A percentile compares a stretch with the other conserved stretches of the same genome.
These are phyloP conservation scores for Suillus sp. DNA, from an alignment of 768 basidiomycete genomes.

Conservation along the genomic window DNA sequence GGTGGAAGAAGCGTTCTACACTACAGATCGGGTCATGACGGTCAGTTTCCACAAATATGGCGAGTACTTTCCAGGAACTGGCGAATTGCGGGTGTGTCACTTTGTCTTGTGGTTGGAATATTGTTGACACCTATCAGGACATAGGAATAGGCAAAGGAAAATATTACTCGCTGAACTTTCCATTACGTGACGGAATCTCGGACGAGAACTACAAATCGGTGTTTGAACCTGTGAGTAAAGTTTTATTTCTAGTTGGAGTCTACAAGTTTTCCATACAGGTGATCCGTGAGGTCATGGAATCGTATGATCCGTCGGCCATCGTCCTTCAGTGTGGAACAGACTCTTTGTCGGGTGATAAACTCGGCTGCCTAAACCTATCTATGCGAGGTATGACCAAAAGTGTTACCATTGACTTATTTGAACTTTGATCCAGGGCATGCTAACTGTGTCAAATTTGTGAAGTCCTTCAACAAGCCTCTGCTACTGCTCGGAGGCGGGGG, in stretches of 20 bases:
- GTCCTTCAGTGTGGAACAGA: constrained; percentile 98
- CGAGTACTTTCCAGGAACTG: constrained; percentile 98
- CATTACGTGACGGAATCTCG: constrained; percentile 90
- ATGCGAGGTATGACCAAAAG: constrained; percentile 69
- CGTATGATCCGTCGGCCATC: constrained; percentile 91
- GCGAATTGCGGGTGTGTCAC: constrained; percentile 79
- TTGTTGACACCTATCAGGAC: constrained; percentile 54
- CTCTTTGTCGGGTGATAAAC: constrained; percentile 93
- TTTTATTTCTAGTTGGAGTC: not conserved
- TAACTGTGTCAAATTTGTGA: constrained; percentile 95
- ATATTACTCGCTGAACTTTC: constrained; percentile 93
- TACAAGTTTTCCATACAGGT: constrained; percentile 53
- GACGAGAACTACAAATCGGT: constrained; percentile 95
- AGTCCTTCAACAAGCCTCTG: constrained; percentile 93
- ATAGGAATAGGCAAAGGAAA: constrained; percentile 93
- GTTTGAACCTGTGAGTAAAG: constrained; percentile 82
- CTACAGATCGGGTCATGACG: constrained; percentile 98
- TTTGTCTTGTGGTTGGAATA: constrained; percentile 10
- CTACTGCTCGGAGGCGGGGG: constrained; percentile 95
- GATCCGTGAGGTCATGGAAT: constrained; percentile 90
- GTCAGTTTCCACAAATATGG: constrained; percentile 98
- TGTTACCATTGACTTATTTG: not conserved
- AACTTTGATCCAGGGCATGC: constrained; percentile 73
- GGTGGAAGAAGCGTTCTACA: constrained; percentile 99
- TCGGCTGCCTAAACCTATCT: constrained; percentile 94